Conservation (phyloP, 2,329 filamentous ascomycete genomes). For the Fusarium euwallaceae region DNA sequence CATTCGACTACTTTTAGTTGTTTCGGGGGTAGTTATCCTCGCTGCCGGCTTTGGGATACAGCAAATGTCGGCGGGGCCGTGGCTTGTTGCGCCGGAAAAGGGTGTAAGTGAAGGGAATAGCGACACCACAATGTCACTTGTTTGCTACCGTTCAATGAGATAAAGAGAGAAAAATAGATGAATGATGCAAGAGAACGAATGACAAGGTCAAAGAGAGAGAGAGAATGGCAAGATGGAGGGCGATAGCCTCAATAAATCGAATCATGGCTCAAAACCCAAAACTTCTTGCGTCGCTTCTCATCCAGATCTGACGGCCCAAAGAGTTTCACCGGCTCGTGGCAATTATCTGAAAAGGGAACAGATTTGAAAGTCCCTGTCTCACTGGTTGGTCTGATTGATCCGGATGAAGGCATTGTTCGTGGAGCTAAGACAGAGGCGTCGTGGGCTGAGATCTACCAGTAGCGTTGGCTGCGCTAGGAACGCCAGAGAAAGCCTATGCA, state of each 20-base stretch:
- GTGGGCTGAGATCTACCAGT: not conserved
- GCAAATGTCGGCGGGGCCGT: conserved; percentile 3
- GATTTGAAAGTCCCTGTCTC: conserved; percentile 6
- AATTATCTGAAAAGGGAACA: conserved; percentile 28
- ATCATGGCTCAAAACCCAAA: not conserved
- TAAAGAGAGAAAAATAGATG: not conserved
- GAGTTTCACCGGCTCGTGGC: conserved; percentile 16
- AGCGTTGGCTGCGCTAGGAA: conserved; percentile 12
- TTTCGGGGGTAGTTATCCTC: not conserved
- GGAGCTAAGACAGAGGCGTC: conserved; percentile 1
- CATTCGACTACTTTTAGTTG: not conserved
- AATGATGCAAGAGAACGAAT: not conserved
- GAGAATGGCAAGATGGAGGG: not conserved
- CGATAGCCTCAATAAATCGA: conserved; percentile 15
- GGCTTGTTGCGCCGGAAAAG: not conserved
- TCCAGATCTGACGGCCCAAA: not conserved
- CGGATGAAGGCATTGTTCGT: conserved; percentile 16
- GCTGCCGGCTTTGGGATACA: not conserved
- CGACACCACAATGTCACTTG: not conserved
- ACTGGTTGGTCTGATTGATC: conserved; percentile 15
- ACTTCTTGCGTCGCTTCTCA: not conserved
- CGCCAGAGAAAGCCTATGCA: conserved; percentile 5
- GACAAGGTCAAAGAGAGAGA: not conserved
- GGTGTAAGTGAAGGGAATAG: not conserved
- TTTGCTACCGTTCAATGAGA: no score